phyloP scores from a whole-genome alignment of 1,284 basidiomycete species.

The Volvariella surrecta region DNA sequence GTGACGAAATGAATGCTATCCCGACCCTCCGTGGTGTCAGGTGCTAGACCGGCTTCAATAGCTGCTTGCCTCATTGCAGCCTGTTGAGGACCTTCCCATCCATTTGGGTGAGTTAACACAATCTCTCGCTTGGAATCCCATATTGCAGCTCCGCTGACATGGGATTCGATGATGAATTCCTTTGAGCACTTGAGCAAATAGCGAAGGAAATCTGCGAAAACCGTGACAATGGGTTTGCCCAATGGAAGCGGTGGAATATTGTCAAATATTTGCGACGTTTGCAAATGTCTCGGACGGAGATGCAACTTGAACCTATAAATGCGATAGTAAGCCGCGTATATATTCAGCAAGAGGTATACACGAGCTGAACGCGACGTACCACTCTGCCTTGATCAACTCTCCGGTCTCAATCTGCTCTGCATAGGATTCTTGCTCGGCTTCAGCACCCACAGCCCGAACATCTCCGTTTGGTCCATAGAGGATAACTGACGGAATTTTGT shows the following conservation, averaged over 20 bases:
- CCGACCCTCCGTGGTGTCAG: constrained; percentile 22
- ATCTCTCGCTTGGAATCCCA: constrained; percentile 24
- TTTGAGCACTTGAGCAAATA: constrained; percentile 39
- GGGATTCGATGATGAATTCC: constrained; percentile 39
- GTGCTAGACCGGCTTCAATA: constrained; percentile 25
- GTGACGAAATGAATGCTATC: constrained; percentile 36
- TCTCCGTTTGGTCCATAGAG: constrained; percentile 14
- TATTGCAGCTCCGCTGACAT: constrained; percentile 23
- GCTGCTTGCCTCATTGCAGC: constrained; percentile 30
- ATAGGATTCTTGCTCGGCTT: constrained; percentile 10
- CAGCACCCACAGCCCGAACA: constrained; percentile 16
- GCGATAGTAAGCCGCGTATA: constrained; percentile 2
- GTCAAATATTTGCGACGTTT: constrained; percentile 12
- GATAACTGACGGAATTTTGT: constrained; percentile 15
- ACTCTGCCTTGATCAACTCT: too few species aligned
- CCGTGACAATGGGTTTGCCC: constrained; percentile 33
- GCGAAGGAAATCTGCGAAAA: constrained; percentile 43
- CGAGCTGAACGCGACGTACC: too few species aligned
- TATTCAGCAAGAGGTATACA: too few species aligned
- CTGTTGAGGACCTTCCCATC: constrained; percentile 35
- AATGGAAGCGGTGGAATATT: constrained; percentile 36
- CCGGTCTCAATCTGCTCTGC: constrained; percentile 2
- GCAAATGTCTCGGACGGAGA: constrained; percentile 30
- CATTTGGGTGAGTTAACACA: constrained; percentile 32
- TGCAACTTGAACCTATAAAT: constrained; percentile 50